Conservation (phyloP, 129 eudicot genomes). For the Tagetes patula region DNA sequence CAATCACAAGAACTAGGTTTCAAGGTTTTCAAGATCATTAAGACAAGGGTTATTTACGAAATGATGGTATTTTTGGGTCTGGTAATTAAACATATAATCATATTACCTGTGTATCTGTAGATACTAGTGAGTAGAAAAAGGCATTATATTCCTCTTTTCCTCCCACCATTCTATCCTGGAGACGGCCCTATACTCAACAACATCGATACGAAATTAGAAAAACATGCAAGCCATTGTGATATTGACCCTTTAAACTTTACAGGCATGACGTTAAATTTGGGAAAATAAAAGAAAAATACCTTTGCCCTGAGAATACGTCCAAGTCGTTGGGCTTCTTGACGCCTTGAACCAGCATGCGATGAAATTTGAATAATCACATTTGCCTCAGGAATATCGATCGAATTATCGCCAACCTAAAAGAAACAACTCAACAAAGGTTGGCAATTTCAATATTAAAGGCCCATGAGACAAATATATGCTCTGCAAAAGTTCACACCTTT, state of each 20-base stretch:
- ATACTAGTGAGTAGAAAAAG: conserved; percentile 92
- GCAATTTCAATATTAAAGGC: too few species aligned
- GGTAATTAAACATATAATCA: not conserved
- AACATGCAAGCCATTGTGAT: not conserved
- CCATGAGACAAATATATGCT: too few species aligned
- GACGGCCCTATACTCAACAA: conserved; percentile 69
- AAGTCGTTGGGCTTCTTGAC: conserved; percentile 99
- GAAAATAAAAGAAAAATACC: conserved; percentile 39
- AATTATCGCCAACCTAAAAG: conserved; percentile 92
- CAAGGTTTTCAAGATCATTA: not conserved
- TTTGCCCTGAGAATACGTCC: conserved; percentile 99
- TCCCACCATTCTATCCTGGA: conserved; percentile 91
- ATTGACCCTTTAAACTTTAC: not conserved
- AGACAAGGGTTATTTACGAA: not conserved
- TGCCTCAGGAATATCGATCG: conserved; percentile 98
- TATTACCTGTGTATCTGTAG: conserved; percentile 96
- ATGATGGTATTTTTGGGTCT: not conserved
- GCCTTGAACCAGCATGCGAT: conserved; percentile 99
- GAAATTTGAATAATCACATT: conserved; percentile 98
- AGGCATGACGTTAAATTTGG: not conserved
- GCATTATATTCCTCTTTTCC: conserved; percentile 99
- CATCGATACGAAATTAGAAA: not conserved
- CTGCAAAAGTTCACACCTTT: conserved; percentile 46
- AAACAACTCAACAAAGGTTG: not conserved
- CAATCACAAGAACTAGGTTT: conserved; percentile 5